phyloP scores from a whole-genome alignment of 2,329 filamentous ascomycete genomes.

The Penicillium digitatum region DNA sequence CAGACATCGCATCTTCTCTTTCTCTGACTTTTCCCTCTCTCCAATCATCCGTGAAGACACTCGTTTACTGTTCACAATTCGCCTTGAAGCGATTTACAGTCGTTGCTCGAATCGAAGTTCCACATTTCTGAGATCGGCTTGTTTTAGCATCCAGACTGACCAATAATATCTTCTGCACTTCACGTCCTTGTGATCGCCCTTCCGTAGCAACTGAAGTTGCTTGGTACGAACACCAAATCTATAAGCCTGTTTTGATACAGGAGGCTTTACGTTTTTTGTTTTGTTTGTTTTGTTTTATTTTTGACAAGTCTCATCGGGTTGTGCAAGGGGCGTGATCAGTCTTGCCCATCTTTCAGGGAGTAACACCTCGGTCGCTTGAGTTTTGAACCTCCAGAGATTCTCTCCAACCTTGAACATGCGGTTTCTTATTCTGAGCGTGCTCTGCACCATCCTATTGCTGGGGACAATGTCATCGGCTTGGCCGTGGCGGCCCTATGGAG shows the following conservation, averaged over 20 bases:
- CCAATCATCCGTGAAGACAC: constrained; percentile 1
- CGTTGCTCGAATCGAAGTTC: neutral
- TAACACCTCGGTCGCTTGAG: constrained; percentile 3
- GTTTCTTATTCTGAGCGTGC: constrained; percentile 28
- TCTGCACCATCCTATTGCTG: constrained; percentile 35
- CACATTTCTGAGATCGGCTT: constrained; percentile 19
- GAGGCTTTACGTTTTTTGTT: no score
- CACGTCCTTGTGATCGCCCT: constrained; percentile 7
- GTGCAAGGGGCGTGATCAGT: constrained; percentile 1
- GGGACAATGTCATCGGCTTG: constrained; percentile 32
- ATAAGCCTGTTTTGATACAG: neutral
- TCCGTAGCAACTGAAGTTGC: constrained; percentile 1
- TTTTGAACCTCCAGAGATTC: neutral
- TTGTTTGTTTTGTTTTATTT: neutral
- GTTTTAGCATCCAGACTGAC: constrained; percentile 12
- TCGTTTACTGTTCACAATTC: constrained; percentile 9
- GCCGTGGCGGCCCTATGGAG: constrained; percentile 22
- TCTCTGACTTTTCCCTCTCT: constrained; percentile 3
- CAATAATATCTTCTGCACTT: constrained; percentile 12
- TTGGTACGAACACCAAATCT: neutral
- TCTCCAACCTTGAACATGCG: constrained; percentile 31
- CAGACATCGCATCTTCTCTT: constrained; percentile 13
- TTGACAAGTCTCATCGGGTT: neutral
- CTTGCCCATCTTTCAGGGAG: neutral
- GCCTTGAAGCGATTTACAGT: neutral